These are phyloP conservation scores for Heterobasidion annosum DNA, from an alignment of 1,284 basidiomycete species.

Conservation along the genomic window DNA sequence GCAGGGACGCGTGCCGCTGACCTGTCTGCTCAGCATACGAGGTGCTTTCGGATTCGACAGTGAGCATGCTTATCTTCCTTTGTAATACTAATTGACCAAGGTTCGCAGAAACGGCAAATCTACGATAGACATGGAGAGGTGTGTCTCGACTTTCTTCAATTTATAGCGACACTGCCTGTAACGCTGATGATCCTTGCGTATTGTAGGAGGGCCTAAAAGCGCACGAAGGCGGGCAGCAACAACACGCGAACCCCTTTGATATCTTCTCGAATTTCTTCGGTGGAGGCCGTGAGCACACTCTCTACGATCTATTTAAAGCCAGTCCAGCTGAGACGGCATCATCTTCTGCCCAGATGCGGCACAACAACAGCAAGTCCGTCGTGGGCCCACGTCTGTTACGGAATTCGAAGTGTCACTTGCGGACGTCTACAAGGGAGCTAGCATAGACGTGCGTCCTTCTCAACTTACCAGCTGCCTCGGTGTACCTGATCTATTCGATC, in stretches of 20 bases:
- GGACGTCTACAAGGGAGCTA: conserved; percentile 82
- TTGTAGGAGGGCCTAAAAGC: conserved; percentile 73
- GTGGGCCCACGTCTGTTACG: conserved; percentile 76
- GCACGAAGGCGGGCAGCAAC: conserved; percentile 69
- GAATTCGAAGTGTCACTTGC: conserved; percentile 84
- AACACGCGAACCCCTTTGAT: conserved; percentile 82
- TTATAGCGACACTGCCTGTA: neutral
- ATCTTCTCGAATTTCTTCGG: conserved; percentile 92
- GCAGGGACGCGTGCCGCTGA: neutral
- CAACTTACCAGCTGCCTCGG: neutral
- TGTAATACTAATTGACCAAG: conserved; percentile 1
- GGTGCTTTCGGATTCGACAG: conserved; percentile 75
- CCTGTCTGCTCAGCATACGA: conserved; percentile 70
- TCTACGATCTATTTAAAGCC: neutral
- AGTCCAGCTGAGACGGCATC: neutral
- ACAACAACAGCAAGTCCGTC: conserved; percentile 54
- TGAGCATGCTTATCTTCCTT: conserved; percentile 23
- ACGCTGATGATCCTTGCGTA: conserved; percentile 1
- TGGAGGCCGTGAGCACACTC: conserved; percentile 44
- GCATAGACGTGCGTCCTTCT: conserved; percentile 58
- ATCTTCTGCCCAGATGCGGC: conserved; percentile 15
- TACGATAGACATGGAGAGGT: conserved; percentile 91
- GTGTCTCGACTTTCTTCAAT: conserved; percentile 7
- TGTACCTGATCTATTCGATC: neutral
- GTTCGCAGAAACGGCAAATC: conserved; percentile 71